Base-by-base conservation (phyloP, 1,284 basidiomycete genomes). In the Trametes hirsuta region DNA sequence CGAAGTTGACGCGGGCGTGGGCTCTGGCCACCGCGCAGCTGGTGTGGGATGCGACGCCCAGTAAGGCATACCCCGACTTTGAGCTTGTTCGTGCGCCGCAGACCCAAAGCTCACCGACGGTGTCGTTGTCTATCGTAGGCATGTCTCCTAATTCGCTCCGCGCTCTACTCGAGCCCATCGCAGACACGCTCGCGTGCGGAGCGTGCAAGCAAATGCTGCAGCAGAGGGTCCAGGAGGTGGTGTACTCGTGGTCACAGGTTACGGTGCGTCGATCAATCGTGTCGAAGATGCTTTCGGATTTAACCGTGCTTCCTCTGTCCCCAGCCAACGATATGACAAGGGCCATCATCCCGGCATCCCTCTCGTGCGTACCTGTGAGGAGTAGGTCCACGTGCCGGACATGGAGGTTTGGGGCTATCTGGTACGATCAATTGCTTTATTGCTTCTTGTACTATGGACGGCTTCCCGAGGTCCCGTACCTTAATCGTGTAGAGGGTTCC, bases 211-310 rank as follows among this genome's bases (percentile, higher is more conserved):
- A 74, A 47, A 74, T 82, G 2, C 77, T 91, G 30, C 76, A 80
- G 51, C 83, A 87, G 45, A 79, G 89, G 41, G 81, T 91, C 45
- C 84, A 84, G 68, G 80, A 79, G 48, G 76, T 91, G 44, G 75
- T 90, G 42, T 71, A 83, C 24, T 86, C 89, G 62, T 91, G 89
- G 89, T 86, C 88, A 14, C 75, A 82, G 40, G 85, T 91, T 46
- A 91, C 88, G 78, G 88, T 88, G 66, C 34, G 60, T 54, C 42
- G 14, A n/a, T 14, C 22, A 11, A 14, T 8, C 25, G 6, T 11
- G 15, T 22, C 36, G 3, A 10, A 6, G 9, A n/a, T 14, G 24
- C 40, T 9, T 46, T 22, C 10, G 4, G 21, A 11, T 14, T 10
- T 30, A 10, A 42, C 24, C 12, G 30, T 15, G 4, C 40, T 18